These are phyloP conservation scores for Penicillium riverlandense DNA, from an alignment of 495 filamentous ascomycete genomes.

Conservation along the genomic window DNA sequence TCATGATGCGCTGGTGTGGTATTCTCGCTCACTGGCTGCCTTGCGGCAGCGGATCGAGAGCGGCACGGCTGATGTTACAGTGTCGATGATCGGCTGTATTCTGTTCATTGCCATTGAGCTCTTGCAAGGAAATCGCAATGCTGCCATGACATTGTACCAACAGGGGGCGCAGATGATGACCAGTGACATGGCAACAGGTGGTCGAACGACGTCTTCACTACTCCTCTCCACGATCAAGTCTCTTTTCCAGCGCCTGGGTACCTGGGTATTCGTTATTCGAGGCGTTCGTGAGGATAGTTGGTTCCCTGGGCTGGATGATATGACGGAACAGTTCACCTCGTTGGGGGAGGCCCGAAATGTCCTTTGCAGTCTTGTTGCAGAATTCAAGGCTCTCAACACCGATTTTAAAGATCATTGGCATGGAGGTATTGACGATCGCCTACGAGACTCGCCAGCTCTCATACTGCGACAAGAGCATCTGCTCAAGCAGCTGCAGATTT, in stretches of 20 bases:
- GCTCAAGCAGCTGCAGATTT: slow-evolving; percentile 1
- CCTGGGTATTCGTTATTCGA: slow-evolving; percentile 6
- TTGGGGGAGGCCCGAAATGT: slow-evolving; percentile 11
- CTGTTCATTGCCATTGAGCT: slow-evolving; percentile 50
- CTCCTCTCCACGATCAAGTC: slow-evolving; percentile 4
- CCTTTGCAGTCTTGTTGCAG: slow-evolving; percentile 8
- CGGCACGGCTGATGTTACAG: slow-evolving; percentile 21
- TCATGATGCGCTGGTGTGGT: slow-evolving; percentile 26
- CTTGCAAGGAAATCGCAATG: slow-evolving; percentile 39
- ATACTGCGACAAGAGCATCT: slow-evolving; percentile 1
- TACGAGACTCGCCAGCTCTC: background rate
- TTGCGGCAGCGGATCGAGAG: slow-evolving; percentile 19
- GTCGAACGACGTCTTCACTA: background rate
- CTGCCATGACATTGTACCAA: slow-evolving; percentile 34
- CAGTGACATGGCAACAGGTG: background rate
- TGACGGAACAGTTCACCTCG: background rate
- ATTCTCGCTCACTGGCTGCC: slow-evolving; percentile 38
- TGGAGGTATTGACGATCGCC: background rate
- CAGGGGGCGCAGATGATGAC: slow-evolving; percentile 23
- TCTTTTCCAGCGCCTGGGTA: slow-evolving; percentile 10
- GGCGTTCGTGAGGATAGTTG: background rate
- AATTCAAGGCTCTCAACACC: slow-evolving; percentile 9
- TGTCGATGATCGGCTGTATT: slow-evolving; percentile 42
- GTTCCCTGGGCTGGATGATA: background rate
- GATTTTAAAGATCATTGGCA: slow-evolving; percentile 5